These are phyloP conservation scores for Aciculosporium take DNA, from an alignment of 2,329 filamentous ascomycete species.

Conservation along the genomic window DNA sequence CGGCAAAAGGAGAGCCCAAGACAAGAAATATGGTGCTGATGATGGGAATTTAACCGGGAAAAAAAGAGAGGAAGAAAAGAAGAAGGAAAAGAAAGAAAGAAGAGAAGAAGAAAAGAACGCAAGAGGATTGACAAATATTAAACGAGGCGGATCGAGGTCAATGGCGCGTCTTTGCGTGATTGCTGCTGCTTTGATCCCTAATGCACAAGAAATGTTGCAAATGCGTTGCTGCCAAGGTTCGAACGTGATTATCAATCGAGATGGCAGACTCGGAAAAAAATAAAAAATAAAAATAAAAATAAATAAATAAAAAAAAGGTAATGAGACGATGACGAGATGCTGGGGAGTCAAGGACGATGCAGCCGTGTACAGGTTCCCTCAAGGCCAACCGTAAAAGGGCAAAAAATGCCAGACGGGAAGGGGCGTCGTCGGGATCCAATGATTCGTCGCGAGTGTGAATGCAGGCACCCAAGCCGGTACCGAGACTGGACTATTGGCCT, in stretches of 20 bases:
- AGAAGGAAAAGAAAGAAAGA: conserved; percentile 11
- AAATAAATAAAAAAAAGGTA: not conserved
- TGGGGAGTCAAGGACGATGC: not conserved
- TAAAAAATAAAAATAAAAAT: no score
- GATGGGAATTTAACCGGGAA: conserved; percentile 21
- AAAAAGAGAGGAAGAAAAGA: conserved; percentile 9
- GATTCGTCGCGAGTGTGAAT: not conserved
- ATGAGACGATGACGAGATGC: not conserved
- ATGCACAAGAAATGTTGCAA: not conserved
- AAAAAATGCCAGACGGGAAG: conserved; percentile 1
- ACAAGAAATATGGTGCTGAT: conserved; percentile 15
- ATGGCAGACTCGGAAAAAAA: no score
- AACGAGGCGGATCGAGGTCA: not conserved
- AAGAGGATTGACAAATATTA: not conserved
- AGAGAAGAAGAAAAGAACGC: conserved; percentile 9
- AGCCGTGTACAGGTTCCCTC: not conserved
- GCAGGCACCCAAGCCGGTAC: conserved; percentile 3
- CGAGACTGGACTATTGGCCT: not conserved
- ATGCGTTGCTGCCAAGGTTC: not conserved
- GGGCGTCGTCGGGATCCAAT: conserved; percentile 3
- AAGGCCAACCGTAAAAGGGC: not conserved
- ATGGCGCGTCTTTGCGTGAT: not conserved
- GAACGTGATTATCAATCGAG: not conserved
- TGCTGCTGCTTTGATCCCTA: not conserved
- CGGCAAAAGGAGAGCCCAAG: conserved; percentile 9